Base-by-base conservation (phyloP, 2,329 filamentous ascomycete species). In the Pestalotiopsis sp. region DNA sequence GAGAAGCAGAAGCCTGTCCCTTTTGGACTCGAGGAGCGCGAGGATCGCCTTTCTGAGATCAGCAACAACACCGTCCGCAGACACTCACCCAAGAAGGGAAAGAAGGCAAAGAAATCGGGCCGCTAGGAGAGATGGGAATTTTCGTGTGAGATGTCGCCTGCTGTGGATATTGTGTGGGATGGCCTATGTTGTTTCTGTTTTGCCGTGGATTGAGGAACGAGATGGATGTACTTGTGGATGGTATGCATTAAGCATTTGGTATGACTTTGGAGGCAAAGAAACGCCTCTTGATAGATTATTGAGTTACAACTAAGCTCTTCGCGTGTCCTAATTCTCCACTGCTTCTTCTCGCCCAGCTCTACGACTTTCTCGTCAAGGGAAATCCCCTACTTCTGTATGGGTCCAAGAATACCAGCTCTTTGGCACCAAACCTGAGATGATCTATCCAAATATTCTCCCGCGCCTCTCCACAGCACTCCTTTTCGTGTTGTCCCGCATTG, bases 331-430 rank as follows among this genome's bases (percentile, higher is more conserved):
- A 12, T 39, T 4, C 36, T 41, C 14, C 11, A 17, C 11, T 12
- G 45, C 56, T 20, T 62, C 5, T 62, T 62, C n/a, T 20, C 5
- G 13, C 3, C 27, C 59, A 36, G n/a, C 11, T 36, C 36, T 14
- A 17, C 27, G 14, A 20, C 11, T 20, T 27, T 13, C 7, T 62
- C 14, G 13, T 20, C 17, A 13, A 36, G 27, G 27, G 25, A 27
- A 14, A 36, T 27, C 23, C 11, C 31, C 31, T 36, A 36, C 23
- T 27, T 20, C 59, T 62, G 31, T 57, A 49, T 36, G 64, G 64
- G 23, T 66, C 20, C 52, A 57, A 58, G 39, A 57, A 56, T 11
- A 66, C 31, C 12, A 66, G 39, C 61, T 64, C 39, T 66, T 36
- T 20, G 13, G 49, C 45, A 13, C 64, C 64, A 14, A 49, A 66